phyloP scores from a whole-genome alignment of 495 filamentous ascomycete genomes.

The Penicillium longicatenatum region DNA sequence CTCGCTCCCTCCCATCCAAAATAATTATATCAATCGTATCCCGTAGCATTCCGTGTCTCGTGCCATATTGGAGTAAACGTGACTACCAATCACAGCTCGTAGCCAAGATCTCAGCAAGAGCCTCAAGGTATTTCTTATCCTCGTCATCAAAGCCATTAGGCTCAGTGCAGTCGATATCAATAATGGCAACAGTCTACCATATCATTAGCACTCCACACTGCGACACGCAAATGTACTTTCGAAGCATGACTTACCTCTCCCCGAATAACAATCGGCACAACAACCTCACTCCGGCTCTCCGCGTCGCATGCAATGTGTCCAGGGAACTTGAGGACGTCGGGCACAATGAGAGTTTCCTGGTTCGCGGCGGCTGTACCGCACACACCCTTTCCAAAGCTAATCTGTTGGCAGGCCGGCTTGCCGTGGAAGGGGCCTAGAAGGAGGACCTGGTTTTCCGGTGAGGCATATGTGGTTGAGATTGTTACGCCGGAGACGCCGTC shows the following conservation, averaged over 20 bases:
- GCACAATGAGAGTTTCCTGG: constrained; percentile 66
- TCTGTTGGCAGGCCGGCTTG: constrained; percentile 85
- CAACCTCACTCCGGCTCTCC: constrained; percentile 83
- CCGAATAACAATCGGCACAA: constrained; percentile 72
- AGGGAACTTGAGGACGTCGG: constrained; percentile 74
- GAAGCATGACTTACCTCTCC: constrained; percentile 52
- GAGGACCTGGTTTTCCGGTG: constrained; percentile 42
- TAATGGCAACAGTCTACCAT: constrained; percentile 74
- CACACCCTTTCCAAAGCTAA: constrained; percentile 76
- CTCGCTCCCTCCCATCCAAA: neutral
- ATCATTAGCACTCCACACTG: constrained; percentile 9
- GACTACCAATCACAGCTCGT: constrained; percentile 71
- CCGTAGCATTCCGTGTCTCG: constrained; percentile 10
- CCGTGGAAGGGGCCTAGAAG: constrained; percentile 89
- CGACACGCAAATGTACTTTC: constrained; percentile 3
- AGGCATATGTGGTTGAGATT: constrained; percentile 30
- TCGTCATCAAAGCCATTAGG: constrained; percentile 72
- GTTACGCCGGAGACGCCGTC: constrained; percentile 17
- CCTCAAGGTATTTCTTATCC: constrained; percentile 69
- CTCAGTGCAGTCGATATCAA: constrained; percentile 82
- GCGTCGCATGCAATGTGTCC: constrained; percentile 92
- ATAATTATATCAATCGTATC: constrained; percentile 11
- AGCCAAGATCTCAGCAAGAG: constrained; percentile 65
- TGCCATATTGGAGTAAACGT: neutral
- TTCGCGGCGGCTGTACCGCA: constrained; percentile 76